Evolutionary conservation across 257 asterid species (phyloP).

Genomic region (Forsythia viridissima): DNA sequence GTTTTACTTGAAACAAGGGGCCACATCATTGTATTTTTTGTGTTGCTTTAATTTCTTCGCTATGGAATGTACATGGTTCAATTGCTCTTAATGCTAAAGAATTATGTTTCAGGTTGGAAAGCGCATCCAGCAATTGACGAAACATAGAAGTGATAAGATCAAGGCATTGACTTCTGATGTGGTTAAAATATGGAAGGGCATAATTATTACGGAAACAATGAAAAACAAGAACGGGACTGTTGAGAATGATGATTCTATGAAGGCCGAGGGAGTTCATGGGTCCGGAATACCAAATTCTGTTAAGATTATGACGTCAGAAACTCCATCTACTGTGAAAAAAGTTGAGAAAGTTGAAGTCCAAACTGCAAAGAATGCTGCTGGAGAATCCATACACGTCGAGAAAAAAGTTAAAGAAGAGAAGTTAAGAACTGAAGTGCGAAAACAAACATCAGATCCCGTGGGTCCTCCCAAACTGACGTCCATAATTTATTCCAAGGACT

Average conservation of each 20-base stretch:
- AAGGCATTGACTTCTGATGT: constrained; percentile 80
- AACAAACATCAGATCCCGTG: constrained; percentile 22
- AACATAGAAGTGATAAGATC: constrained; percentile 75
- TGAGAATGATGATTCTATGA: constrained; percentile 38
- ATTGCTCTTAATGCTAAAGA: neutral
- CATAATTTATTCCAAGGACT: constrained; percentile 57
- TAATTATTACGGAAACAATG: constrained; percentile 68
- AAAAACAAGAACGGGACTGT: constrained; percentile 52
- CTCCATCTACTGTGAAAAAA: constrained; percentile 33
- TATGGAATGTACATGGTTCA: neutral
- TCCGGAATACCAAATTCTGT: constrained; percentile 24
- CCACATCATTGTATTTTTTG: too few relatives aligned
- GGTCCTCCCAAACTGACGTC: constrained; percentile 55
- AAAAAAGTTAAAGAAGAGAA: constrained; percentile 49
- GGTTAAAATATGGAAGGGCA: constrained; percentile 78
- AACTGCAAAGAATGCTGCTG: constrained; percentile 25
- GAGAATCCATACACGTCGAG: constrained; percentile 37
- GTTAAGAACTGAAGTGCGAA: constrained; percentile 28
- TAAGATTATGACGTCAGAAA: constrained; percentile 30
- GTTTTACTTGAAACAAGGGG: too few relatives aligned
- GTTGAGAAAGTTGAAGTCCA: constrained; percentile 36
- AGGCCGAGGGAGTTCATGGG: constrained; percentile 33
- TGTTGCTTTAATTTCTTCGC: too few relatives aligned
- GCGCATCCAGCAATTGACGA: constrained; percentile 80
- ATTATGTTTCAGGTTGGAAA: constrained; percentile 70